phyloP scores from a whole-genome alignment of 345 rosid species.

The Eucalyptus sp. region DNA sequence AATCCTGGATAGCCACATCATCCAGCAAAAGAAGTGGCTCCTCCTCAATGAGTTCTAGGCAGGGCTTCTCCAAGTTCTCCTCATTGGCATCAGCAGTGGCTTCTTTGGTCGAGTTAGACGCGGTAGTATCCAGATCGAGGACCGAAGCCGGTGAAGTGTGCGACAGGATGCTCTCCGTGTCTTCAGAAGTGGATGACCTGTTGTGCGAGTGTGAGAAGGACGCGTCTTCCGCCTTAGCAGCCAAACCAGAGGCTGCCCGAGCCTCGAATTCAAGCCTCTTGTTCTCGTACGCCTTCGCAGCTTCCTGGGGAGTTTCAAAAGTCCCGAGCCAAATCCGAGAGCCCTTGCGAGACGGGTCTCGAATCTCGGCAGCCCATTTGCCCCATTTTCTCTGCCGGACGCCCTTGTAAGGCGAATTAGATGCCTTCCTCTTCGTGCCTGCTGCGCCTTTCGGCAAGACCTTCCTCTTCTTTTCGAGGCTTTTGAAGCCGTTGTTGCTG shows the following conservation, averaged over 20 bases:
- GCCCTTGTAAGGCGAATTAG: constrained; percentile 19
- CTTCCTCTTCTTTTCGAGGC: constrained; percentile 7
- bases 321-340: constrained; percentile 78
- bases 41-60: constrained; percentile 22
- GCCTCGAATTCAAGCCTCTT: constrained; percentile 56
- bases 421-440: neutral
- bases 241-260: neutral
- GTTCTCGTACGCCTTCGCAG: constrained; percentile 56
- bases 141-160: constrained; percentile 41
- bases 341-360: constrained; percentile 40
- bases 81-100: neutral
- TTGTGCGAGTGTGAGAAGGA: neutral
- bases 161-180: constrained; percentile 35
- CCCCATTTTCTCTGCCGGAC: constrained; percentile 88
- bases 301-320: constrained; percentile 55
- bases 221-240: constrained; percentile 11
- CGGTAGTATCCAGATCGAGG: constrained; percentile 37
- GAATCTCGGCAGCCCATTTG: constrained; percentile 86
- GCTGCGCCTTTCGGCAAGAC: constrained; percentile 1
- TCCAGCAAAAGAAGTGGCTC: constrained; percentile 16
- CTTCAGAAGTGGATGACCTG: constrained; percentile 15
- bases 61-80: constrained; percentile 28
- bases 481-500: constrained; percentile 39
- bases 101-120: constrained; percentile 9
- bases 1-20: constrained; percentile 5